A percentile compares a stretch with the other conserved stretches of the same genome.
phyloP scores from a whole-genome alignment of 2,329 filamentous ascomycete species.

The Calonectria ilicicola region DNA sequence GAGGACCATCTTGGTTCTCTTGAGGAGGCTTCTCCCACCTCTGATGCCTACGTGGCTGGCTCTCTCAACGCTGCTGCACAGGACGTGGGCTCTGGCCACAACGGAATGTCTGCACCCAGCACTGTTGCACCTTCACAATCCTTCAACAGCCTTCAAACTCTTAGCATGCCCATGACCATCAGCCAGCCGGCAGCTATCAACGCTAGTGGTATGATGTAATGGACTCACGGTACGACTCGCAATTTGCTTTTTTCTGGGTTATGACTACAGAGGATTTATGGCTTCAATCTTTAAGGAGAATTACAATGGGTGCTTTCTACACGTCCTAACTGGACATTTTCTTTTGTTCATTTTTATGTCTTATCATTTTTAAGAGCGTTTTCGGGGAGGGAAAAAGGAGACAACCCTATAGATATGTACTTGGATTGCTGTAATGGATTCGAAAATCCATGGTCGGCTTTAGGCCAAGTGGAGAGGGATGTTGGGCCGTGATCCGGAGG shows the following conservation, averaged over 20 bases:
- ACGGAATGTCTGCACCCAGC: constrained; percentile 29
- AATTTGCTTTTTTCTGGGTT: constrained; percentile 41
- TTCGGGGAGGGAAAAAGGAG: constrained; percentile 41
- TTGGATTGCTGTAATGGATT: constrained; percentile 26
- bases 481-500: constrained; percentile 17
- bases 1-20: constrained; percentile 87
- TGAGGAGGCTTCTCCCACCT: constrained; percentile 82
- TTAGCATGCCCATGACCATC: constrained; percentile 74
- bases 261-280: constrained; percentile 45
- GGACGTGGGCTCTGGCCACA: constrained; percentile 39
- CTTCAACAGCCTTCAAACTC: constrained; percentile 70
- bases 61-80: constrained; percentile 62
- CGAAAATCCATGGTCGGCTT: constrained; percentile 11
- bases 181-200: constrained; percentile 64
- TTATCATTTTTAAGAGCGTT: constrained; percentile 42
- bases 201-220: constrained; percentile 59
- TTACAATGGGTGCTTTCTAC: constrained; percentile 32
- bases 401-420: constrained; percentile 41
- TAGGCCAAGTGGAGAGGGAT: constrained; percentile 31
- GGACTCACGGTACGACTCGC: constrained; percentile 38
- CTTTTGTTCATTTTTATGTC: constrained; percentile 40
- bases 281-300: constrained; percentile 41
- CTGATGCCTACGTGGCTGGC: constrained; percentile 71
- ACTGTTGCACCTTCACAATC: constrained; percentile 47
- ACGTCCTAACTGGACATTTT: constrained; percentile 35